Evolutionary conservation across 2,329 filamentous ascomycete genomes (phyloP), one percentile per base, ranked within the genome.

Genomic region (Colletotrichum sp.): DNA sequence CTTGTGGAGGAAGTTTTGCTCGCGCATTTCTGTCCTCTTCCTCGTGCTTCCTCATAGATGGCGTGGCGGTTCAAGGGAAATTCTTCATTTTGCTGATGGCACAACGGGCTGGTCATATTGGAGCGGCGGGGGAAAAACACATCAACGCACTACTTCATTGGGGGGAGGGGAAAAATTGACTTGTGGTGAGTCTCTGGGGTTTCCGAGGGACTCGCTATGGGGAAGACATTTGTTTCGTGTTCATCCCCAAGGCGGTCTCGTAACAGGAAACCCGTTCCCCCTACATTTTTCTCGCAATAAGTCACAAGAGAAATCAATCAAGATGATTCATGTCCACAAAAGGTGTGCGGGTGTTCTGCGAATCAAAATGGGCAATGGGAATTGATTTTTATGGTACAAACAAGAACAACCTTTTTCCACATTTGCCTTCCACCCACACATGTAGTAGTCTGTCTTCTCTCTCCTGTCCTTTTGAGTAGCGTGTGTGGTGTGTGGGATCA

Each of bases 31-130:
- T 82, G 84, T 85, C 83, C 84, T 86, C 86, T 83, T 87, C 84
- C 84, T 84, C 80, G 85, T 84, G 83, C 84, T 87, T 82, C 81
- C 77, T 85, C 85, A 86, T 86, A 87, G 86, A 87, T 87, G 86
- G 86, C 86, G 86, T 84, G 86, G 86, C 84, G 85, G 86, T 87
- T 86, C 84, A 79, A 80, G 82, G 86, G 84, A 85, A 85, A 83
- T 82, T 85, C 83, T 87, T 86, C 84, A 86, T 86, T 86, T 51
- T 86, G 83, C 84, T 83, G 82, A 83, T 83, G 83, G 83, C 84
- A 85, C 84, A 72, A 73, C 63, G 68, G 84, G 85, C 83, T 80
- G 83, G 83, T 74, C 70, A 73, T 51, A 21, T 63, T 63, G 71
- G 71, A 73, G 54, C 21, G 54, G 54, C 27, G 57, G 31, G 57